Evolutionary conservation across 345 rosid genomes (phyloP), one percentile per base, ranked within the genome.

Genomic region (Euphorbia pulcherrima): DNA sequence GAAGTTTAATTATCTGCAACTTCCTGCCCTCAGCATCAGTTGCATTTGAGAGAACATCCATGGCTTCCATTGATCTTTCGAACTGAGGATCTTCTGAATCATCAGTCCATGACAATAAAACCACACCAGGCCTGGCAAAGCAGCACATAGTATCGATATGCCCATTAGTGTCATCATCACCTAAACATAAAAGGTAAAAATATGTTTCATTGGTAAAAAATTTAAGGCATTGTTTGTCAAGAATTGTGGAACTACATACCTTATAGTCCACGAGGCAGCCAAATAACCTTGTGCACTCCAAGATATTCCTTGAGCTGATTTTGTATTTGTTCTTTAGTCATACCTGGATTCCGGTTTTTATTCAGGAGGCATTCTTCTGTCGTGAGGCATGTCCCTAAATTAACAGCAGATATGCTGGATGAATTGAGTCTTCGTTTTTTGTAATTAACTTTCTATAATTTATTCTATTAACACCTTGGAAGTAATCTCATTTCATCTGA

Each of bases 121-220:
- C 97, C 63, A 82, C 92, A 69, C 96, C 95, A 5, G 97, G 99
- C 84, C 77, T 86, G 9, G 69, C 91, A 68, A 94, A 94, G 77
- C 99, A 94, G 79, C 97, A 91, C 92, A 91, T 86, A 73, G 89
- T 94, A 75, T 94, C 97, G 60, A 94, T 85, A 69, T 91, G 99
- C 21, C 99, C 99, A 62, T 94, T 94, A 30, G 99, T 94, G 77
- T 94, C 99, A 77, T 94, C 96, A 80, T 91, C 99, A 73, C 97
- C 97, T 93, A 51, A 72, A 72, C 17, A 16, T 14, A 44, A 63
- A n/a, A 14, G 54, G 29, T 41, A n/a, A 39, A 4, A 50, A 44
- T 3, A 44, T 44, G 16, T 44, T 44, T 6, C 50, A 7, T 44
- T 11, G 50, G 12, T 39, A 6, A 6, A 39, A 39, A 39, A 39